Conservation (phyloP, 306 rosid species). For the Cyclanthera cordifolia region DNA sequence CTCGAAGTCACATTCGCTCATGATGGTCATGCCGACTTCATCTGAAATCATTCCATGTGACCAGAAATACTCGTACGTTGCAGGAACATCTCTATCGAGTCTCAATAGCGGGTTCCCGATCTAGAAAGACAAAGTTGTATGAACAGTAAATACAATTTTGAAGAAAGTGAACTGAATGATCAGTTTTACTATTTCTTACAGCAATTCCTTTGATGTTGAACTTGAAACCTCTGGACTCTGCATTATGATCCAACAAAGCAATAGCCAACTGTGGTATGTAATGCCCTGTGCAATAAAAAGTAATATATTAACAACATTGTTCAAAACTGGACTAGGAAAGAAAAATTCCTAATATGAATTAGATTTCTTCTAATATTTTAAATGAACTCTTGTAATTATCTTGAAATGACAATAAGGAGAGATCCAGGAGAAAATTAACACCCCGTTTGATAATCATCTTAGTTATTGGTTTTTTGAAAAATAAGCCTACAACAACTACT, state of each 20-base stretch:
- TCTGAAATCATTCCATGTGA: slow-evolving; percentile 95
- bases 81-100: slow-evolving; percentile 54
- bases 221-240: slow-evolving; percentile 54
- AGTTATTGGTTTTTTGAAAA: too few species aligned
- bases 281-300: slow-evolving; percentile 43
- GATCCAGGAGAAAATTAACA: not conserved
- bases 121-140: slow-evolving; percentile 18
- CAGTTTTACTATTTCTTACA: slow-evolving; percentile 31
- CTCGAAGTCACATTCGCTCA: slow-evolving; percentile 55
- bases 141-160: not conserved
- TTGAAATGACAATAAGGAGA: not conserved
- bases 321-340: not conserved
- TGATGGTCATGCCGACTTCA: slow-evolving; percentile 57
- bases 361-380: not conserved
- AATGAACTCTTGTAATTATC: not conserved
- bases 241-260: slow-evolving; percentile 59
- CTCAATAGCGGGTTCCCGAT: slow-evolving; percentile 83
- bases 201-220: slow-evolving; percentile 86
- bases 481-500: too few species aligned
- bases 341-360: not conserved
- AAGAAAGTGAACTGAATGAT: not conserved
- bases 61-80: slow-evolving; percentile 79
- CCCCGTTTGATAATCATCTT: too few species aligned
- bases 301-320: not conserved
- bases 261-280: slow-evolving; percentile 79